Base-by-base conservation (phyloP, 2,329 filamentous ascomycete genomes). In the Aspergillus piperis region DNA sequence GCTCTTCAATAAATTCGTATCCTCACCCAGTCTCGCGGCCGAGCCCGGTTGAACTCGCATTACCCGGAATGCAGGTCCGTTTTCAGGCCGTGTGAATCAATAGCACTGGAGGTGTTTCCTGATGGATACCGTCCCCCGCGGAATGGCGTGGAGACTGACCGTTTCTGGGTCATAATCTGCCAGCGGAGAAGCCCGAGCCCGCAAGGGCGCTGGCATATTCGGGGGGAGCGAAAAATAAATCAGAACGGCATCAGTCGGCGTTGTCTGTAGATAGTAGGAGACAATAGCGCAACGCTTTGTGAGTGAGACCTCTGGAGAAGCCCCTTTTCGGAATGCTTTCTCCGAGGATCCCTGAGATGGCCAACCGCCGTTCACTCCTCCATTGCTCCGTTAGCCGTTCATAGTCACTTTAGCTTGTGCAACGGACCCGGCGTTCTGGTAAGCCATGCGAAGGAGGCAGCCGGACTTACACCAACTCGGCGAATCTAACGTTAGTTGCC, bases 391-490 rank as follows among this genome's bases (percentile, higher is more conserved):
- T 32, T 17, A 19, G 47, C 44, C 21, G 44, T 49, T 30, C 44
- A 49, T 50, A 50, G 15, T 50, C 27, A 32, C 36, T 36, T 47
- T 55, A 32, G 25, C n/a, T 41, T 55, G 53, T 47, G 53, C 38
- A 42, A 32, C 23, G 21, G 42, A 48, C 60, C 64, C 64, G 53
- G 25, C 54, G 60, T 53, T 56, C 17, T 65, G 64, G 64, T 62
- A 61, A 57, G 19, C 54, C 57, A 62, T 61, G 57, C 47, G 57
- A 54, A 61, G 56, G 52, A 61, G 63, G 53, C 53, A 55, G 53
- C 53, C 39, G 42, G 53, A 44, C 53, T 30, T 41, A 11, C 21
- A 8, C 41, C 38, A 55, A 25, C 19, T 42, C 27, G 36, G 53
- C 30, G 39, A 41, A 55, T 52, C 58, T 47, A 41, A 11, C 53